Conservation (phyloP, 129 eudicot species). For the Rutidosis leptorrhynchoides region DNA sequence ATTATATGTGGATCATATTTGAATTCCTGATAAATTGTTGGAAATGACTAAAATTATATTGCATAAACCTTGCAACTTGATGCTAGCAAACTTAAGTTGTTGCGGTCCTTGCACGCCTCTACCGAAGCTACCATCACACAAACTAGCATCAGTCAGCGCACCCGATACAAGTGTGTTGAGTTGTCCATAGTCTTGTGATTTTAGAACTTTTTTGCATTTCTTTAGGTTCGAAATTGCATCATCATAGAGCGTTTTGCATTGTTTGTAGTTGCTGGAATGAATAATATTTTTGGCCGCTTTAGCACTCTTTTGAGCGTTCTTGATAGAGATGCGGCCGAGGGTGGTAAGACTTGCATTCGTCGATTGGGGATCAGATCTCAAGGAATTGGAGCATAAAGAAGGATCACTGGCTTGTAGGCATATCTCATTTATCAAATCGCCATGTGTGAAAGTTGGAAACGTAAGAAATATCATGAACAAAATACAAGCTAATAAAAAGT, state of each 20-base stretch:
- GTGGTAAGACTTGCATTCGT: constrained; percentile 28
- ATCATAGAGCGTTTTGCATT: constrained; percentile 29
- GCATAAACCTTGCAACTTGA: constrained; percentile 22
- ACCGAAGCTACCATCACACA: constrained; percentile 42
- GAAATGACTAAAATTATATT: constrained; percentile 30
- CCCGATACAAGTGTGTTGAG: constrained; percentile 20
- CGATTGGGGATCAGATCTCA: constrained; percentile 34
- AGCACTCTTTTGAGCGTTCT: constrained; percentile 30
- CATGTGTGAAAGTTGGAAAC: neutral
- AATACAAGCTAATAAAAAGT: constrained; percentile 15
- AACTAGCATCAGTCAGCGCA: constrained; percentile 30
- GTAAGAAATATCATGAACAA: constrained; percentile 12
- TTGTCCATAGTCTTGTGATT: constrained; percentile 23
- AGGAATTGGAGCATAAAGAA: constrained; percentile 27
- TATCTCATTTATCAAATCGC: constrained; percentile 26
- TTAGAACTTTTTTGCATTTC: constrained; percentile 20
- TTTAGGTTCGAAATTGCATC: constrained; percentile 32
- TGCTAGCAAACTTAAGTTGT: constrained; percentile 32
- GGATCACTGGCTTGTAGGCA: constrained; percentile 37
- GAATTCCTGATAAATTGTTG: constrained; percentile 24
- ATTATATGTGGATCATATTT: no score
- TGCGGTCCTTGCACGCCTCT: constrained; percentile 27
- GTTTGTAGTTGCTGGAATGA: constrained; percentile 17
- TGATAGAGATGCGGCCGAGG: constrained; percentile 32
- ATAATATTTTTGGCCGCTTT: constrained; percentile 16